Conservation (phyloP, 768 basidiomycete genomes). For the Boletus tylopilopsis region DNA sequence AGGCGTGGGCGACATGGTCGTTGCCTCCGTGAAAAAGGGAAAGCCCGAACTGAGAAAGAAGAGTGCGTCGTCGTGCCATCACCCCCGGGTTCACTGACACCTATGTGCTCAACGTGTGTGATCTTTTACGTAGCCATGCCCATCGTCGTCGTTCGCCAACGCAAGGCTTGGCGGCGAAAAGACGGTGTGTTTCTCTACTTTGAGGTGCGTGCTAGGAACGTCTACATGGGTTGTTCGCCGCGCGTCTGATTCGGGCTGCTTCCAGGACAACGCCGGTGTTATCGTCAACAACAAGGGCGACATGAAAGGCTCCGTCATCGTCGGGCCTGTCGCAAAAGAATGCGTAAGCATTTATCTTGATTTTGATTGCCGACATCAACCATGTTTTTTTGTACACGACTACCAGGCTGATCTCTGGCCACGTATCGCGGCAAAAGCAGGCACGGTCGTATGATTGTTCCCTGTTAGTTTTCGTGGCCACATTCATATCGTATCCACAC, state of each 20-base stretch:
- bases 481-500: conserved; percentile 4
- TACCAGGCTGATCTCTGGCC: conserved; percentile 96
- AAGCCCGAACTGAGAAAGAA: conserved; percentile 99
- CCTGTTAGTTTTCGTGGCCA: conserved; percentile 11
- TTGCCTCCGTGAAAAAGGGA: conserved; percentile 98
- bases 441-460: conserved; percentile 83
- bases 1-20: conserved; percentile 92
- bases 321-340: conserved; percentile 99
- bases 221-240: background rate
- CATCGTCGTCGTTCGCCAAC: conserved; percentile 93
- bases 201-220: conserved; percentile 58
- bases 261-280: conserved; percentile 89
- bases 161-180: conserved; percentile 96
- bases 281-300: conserved; percentile 99
- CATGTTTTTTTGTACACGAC: background rate
- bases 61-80: conserved; percentile 59
- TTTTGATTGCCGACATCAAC: background rate
- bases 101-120: too few relatives aligned
- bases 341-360: conserved; percentile 57
- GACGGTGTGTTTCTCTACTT: conserved; percentile 99
- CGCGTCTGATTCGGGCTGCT: background rate
- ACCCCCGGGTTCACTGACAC: too few relatives aligned
- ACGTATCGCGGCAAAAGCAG: conserved; percentile 98
- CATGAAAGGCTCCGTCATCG: conserved; percentile 99
- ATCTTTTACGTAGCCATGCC: conserved; percentile 80